Evolutionary conservation across 108 stramenopile species (phyloP), one percentile per base, ranked within the genome.

Genomic region (Aurantiochytrium sp.): DNA sequence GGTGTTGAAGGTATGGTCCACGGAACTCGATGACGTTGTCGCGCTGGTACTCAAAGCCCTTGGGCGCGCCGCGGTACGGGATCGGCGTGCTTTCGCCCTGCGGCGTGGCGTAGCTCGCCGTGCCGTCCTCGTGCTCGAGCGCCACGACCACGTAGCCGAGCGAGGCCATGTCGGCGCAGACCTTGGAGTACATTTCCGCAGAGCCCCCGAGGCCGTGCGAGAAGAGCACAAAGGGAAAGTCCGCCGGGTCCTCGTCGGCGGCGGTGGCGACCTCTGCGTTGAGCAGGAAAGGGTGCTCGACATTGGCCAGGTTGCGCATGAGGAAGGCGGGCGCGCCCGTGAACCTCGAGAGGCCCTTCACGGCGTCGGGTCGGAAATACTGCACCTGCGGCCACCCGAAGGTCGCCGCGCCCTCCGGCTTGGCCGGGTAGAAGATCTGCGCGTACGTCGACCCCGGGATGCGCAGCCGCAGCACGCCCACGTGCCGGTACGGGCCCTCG

Each of bases 331-430:
- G 36, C 81, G 52, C 53, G 24, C 88, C 55, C 15, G 42, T 55
- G 41, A 87, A 92, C 30, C 91, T 85, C n/a, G 89, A 52, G 27
- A 92, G 50, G 32, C 90, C 92, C 52, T 53, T 37, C 15, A 91
- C 90, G 22, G 92, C 92, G 55, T 89, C 53, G 17, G 34, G 55
- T 19, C 92, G 92, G 54, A 88, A 88, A 55, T 92, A 92, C n/a
- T 89, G 87, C 37, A 81, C 39, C 45, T 37, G 19, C 8, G 73
- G 39, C 45, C 73, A 81, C 39, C 42, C 17, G 17, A 27, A 27
- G 17, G 73, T 41, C 19, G n/a, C 30, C 1, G 21, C 73, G 12
- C 42, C 73, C 0, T 48, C 39, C 32, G 59, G 42, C 39, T n/a
- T 24, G 30, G 73, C 39, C 17, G 73, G 73, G 24, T 81, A 81